Conservation (phyloP, 2,329 filamentous ascomycete genomes). For the Penicillium sp. region DNA sequence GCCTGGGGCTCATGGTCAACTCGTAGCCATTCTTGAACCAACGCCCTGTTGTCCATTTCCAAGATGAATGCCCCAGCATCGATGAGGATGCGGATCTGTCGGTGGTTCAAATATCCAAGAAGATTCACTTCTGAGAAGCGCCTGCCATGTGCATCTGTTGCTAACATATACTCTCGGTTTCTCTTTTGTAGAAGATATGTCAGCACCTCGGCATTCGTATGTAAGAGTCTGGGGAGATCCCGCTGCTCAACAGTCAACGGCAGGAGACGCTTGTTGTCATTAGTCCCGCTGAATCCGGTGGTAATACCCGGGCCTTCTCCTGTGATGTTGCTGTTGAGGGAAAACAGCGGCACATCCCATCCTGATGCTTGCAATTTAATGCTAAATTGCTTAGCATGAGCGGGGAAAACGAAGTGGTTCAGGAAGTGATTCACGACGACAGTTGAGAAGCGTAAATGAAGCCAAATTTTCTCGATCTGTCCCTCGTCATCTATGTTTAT, state of each 20-base stretch:
- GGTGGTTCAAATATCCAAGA: constrained; percentile 35
- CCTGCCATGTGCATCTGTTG: constrained; percentile 23
- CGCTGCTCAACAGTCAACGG: constrained; percentile 60
- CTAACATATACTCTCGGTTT: constrained; percentile 48
- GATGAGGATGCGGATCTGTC: constrained; percentile 53
- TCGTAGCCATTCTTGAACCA: constrained; percentile 51
- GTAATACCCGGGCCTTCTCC: constrained; percentile 33
- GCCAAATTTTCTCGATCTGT: constrained; percentile 52
- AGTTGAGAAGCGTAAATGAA: constrained; percentile 46
- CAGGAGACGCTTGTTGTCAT: constrained; percentile 58
- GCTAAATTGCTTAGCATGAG: constrained; percentile 61
- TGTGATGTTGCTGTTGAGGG: constrained; percentile 8
- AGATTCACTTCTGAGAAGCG: constrained; percentile 47
- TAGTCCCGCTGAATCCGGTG: constrained; percentile 70
- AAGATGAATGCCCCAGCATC: constrained; percentile 63
- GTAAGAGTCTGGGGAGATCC: constrained; percentile 53
- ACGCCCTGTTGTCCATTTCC: constrained; percentile 53
- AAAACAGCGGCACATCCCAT: constrained; percentile 61
- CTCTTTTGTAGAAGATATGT: constrained; percentile 53
- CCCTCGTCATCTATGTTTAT: constrained; percentile 58
- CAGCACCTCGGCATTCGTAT: constrained; percentile 63
- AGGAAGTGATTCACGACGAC: constrained; percentile 58
- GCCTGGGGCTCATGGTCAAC: constrained; percentile 43
- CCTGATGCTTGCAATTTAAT: constrained; percentile 62
- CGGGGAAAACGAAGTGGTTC: constrained; percentile 62